Percentiles rank a stretch among this genome's conserved stretches.
These are phyloP conservation scores for Perkinsus olseni DNA, from an alignment of 169 alveolate species.

Conservation along the genomic window DNA sequence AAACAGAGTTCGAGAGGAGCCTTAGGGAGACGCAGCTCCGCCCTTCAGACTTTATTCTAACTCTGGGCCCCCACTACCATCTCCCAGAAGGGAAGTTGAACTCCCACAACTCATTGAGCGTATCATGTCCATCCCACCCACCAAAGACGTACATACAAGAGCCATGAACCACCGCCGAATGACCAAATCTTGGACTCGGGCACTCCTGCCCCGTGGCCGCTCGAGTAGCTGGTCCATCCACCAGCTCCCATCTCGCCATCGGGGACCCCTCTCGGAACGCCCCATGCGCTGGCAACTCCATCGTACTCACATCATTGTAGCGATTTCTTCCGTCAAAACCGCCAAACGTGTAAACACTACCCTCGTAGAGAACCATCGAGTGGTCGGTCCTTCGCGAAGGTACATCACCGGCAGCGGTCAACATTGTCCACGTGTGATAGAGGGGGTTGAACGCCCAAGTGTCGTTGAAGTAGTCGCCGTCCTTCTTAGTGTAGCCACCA, in stretches of 20 bases:
- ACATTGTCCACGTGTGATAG: neutral
- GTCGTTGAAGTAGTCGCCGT: constrained; percentile 72
- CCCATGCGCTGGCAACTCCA: constrained; percentile 6
- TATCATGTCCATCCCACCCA: constrained; percentile 76
- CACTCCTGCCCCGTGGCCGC: neutral
- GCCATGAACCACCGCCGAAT: constrained; percentile 45
- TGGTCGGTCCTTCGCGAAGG: constrained; percentile 52
- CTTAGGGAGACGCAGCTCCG: too few species aligned
- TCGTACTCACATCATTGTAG: constrained; percentile 35
- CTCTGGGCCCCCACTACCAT: too few species aligned
- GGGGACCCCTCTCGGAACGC: too few species aligned
- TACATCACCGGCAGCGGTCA: constrained; percentile 17
- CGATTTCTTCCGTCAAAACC: constrained; percentile 63
- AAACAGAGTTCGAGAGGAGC: too few species aligned
- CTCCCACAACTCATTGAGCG: constrained; percentile 49
- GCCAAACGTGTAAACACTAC: constrained; percentile 46
- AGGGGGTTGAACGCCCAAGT: constrained; percentile 23
- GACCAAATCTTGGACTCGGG: constrained; percentile 51
- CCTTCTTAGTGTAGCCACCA: constrained; percentile 72
- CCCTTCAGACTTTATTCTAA: too few species aligned
- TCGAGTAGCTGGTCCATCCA: neutral
- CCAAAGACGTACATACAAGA: constrained; percentile 55
- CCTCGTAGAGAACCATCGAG: constrained; percentile 43
- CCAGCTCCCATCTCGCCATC: too few species aligned
- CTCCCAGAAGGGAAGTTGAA: constrained; percentile 39